A percentile compares a stretch with the other conserved stretches of the same genome.
Conservation (phyloP, 1,139 yeast genomes). For the Candida frijolesensis region DNA sequence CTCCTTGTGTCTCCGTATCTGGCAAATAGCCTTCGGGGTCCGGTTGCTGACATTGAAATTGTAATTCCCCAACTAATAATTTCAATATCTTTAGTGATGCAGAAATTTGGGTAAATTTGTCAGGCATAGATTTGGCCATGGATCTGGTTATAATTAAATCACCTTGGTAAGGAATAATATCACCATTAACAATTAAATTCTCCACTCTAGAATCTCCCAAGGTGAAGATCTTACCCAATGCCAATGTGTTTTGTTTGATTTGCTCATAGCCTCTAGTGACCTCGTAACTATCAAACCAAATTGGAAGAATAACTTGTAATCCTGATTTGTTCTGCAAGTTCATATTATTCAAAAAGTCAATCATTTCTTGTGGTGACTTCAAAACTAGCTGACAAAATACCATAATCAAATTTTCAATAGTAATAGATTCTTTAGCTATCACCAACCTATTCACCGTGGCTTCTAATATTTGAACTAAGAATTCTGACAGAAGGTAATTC, state of each 20-base stretch:
- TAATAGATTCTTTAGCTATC: conserved; percentile 65
- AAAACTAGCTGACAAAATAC: conserved; percentile 76
- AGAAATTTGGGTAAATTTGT: conserved; percentile 62
- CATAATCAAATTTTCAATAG: conserved; percentile 73
- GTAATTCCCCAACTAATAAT: conserved; percentile 68
- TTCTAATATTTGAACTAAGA: conserved; percentile 61
- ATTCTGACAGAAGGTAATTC: conserved; percentile 46
- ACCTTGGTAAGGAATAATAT: conserved; percentile 62
- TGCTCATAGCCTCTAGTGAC: conserved; percentile 77
- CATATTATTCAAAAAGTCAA: conserved; percentile 51
- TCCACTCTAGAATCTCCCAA: conserved; percentile 57
- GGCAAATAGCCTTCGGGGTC: conserved; percentile 41
- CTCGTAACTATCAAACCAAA: conserved; percentile 85
- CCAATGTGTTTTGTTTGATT: conserved; percentile 70
- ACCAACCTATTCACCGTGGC: conserved; percentile 73
- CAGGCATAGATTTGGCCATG: conserved; percentile 70
- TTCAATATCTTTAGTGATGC: conserved; percentile 75
- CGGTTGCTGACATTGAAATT: conserved; percentile 56
- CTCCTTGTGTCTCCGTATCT: conserved; percentile 26
- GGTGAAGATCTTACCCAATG: conserved; percentile 66
- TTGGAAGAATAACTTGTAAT: conserved; percentile 40
- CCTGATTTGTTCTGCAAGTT: conserved; percentile 20
- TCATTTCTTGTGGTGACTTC: conserved; percentile 59
- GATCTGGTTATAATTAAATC: conserved; percentile 80
- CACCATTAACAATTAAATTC: conserved; percentile 70